These are phyloP conservation scores for Thraustochytrium sp. DNA, from an alignment of 352 stramenopile genomes.

Conservation along the genomic window DNA sequence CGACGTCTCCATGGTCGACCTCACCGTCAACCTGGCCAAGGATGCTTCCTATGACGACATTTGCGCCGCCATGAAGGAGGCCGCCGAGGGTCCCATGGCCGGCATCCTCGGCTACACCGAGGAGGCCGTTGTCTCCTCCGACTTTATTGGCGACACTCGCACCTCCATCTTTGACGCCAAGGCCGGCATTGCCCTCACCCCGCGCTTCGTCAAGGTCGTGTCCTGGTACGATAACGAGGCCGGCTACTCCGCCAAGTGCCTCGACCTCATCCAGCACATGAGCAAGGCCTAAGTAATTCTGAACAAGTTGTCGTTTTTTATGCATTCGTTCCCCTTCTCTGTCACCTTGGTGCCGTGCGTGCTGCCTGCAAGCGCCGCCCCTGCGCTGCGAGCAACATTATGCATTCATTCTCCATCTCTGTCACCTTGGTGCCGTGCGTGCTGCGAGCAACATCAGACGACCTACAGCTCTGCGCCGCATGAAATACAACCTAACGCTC, in stretches of 20 bases:
- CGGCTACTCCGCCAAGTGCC: conserved; percentile 92
- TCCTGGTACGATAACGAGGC: conserved; percentile 99
- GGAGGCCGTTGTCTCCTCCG: conserved; percentile 78
- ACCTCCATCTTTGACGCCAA: conserved; percentile 89
- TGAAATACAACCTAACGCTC: too few species aligned
- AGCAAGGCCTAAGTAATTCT: neutral
- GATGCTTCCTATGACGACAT: conserved; percentile 79
- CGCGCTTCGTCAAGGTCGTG: conserved; percentile 95
- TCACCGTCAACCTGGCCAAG: conserved; percentile 78
- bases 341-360: too few species aligned
- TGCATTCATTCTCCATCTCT: too few species aligned
- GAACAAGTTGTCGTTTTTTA: too few species aligned
- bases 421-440: too few species aligned
- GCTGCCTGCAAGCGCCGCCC: too few species aligned
- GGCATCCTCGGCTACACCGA: conserved; percentile 85
- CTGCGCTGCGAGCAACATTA: too few species aligned
- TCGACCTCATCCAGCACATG: conserved; percentile 95
- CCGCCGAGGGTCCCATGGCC: conserved; percentile 76
- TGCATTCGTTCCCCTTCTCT: too few species aligned
- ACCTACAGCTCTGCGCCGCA: too few species aligned
- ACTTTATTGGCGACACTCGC: conserved; percentile 76
- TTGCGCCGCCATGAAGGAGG: conserved; percentile 78
- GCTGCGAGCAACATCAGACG: too few species aligned
- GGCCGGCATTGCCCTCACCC: conserved; percentile 83
- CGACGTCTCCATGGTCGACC: conserved; percentile 89